Conservation (phyloP, 78 protist genomes). For the Parvularia atlantis region DNA sequence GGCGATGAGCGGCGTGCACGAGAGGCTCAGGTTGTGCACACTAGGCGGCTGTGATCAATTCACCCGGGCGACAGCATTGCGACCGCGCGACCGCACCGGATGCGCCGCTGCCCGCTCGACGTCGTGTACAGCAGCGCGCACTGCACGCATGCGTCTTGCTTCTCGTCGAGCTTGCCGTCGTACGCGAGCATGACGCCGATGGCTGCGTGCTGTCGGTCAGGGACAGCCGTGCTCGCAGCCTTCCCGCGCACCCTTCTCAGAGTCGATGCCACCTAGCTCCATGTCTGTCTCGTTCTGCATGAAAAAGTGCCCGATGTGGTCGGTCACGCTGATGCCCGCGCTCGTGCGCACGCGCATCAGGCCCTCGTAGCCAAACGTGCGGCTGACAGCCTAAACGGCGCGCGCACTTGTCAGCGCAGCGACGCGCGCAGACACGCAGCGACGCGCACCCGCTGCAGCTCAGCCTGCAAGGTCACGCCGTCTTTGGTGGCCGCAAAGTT, state of each 20-base stretch:
- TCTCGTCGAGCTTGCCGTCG: slow-evolving; percentile 23
- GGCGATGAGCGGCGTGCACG: not conserved
- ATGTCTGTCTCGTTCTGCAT: slow-evolving; percentile 18
- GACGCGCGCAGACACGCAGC: too few relatives aligned
- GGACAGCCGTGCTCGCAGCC: too few relatives aligned
- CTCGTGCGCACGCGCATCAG: slow-evolving; percentile 24
- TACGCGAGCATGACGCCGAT: slow-evolving; percentile 8
- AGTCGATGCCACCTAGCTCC: slow-evolving; percentile 22
- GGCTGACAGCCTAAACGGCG: too few relatives aligned
- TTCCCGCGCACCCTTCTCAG: not conserved
- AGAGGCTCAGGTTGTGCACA: not conserved
- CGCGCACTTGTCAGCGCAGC: too few relatives aligned
- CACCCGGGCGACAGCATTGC: not conserved
- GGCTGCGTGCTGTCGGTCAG: not conserved
- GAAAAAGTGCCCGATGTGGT: slow-evolving; percentile 4
- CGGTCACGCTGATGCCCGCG: slow-evolving; percentile 12
- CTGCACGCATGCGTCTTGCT: slow-evolving; percentile 24
- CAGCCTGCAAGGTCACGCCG: too few relatives aligned
- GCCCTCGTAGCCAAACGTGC: slow-evolving; percentile 17
- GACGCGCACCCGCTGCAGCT: too few relatives aligned
- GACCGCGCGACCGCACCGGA: slow-evolving; percentile 7
- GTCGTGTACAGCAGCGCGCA: slow-evolving; percentile 43
- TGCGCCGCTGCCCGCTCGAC: slow-evolving; percentile 40
- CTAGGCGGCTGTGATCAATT: too few relatives aligned
- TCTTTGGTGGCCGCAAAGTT: too few relatives aligned